Base-by-base conservation (phyloP, 208 protist species). In the Entamoeba nuttalli region DNA sequence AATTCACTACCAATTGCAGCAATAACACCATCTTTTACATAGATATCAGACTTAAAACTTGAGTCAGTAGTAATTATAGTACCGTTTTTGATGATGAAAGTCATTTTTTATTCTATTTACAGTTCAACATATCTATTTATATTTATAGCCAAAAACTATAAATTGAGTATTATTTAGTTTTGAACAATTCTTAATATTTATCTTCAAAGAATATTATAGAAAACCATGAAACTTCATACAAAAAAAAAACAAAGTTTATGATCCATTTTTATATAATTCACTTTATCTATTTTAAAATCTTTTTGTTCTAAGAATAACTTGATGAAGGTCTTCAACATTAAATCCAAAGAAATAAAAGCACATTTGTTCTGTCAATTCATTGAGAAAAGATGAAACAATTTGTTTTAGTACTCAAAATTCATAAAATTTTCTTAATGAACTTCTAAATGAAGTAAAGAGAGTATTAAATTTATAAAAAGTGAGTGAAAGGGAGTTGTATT, bases 41-140 rank as follows among this genome's bases (percentile, higher is more conserved):
- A 95, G 19, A 98, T 97, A 95, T 98, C 97, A 7, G 96, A 95
- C 93, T 95, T 96, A 95, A 97, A 97, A 71, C 95, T 51, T 30
- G 93, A 44, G 94, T 98, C 97, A 17, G 97, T 96, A 93, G 98
- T 98, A 17, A 98, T 97, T 25, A 98, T 96, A 2, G 94, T 97
- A 44, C 98, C 98, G 94, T 97, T 97, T 30, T 96, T 94, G 14
- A 98, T 97, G 17, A 97, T 30, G 25, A 93, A 48, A 48, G 44
- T 48, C 44, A 48, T 48, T 48, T 48, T 48, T 48, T 48, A 48
- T 48, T 48, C 44, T 48, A 48, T 48, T 48, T 48, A 48, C 2
- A 48, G 44, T 48, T 48, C 44, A 48, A 48, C 44, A 48, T 48
- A 48, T 48, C 44, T 48, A 48, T 48, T 48, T 48, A 48, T 48